A percentile compares a stretch with the other conserved stretches of the same genome.
Conservation (phyloP, 768 basidiomycete genomes). For the Omphalotus guepiniiformis region DNA sequence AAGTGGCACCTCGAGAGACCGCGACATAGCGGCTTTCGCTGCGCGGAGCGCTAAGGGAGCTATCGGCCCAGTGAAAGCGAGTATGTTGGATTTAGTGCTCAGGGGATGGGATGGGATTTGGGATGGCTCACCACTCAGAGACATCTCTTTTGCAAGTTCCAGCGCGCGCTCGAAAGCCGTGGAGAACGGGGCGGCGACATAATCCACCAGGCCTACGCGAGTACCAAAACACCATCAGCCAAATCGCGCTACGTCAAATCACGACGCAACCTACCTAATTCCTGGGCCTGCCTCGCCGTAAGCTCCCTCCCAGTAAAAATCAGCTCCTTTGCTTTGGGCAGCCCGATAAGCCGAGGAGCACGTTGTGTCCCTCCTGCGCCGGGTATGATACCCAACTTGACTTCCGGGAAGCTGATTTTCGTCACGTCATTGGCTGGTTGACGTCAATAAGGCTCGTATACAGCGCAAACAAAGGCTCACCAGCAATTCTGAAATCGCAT, state of each 20-base stretch:
- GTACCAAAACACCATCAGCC: background rate
- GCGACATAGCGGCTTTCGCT: slow-evolving; percentile 55
- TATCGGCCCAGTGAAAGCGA: slow-evolving; percentile 15
- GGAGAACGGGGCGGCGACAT: slow-evolving; percentile 37
- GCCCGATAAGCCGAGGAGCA: slow-evolving; percentile 49
- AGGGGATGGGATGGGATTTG: too few relatives aligned
- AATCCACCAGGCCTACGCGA: slow-evolving; percentile 32
- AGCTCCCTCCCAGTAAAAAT: slow-evolving; percentile 53
- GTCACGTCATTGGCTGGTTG: slow-evolving; percentile 29
- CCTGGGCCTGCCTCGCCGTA: slow-evolving; percentile 42
- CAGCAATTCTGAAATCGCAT: slow-evolving; percentile 62
- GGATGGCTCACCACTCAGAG: slow-evolving; percentile 4
- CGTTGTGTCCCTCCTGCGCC: slow-evolving; percentile 64
- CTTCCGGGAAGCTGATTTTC: slow-evolving; percentile 60
- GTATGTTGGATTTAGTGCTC: background rate
- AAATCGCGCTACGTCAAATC: slow-evolving; percentile 3
- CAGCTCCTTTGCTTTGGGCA: slow-evolving; percentile 53
- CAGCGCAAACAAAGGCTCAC: slow-evolving; percentile 26
- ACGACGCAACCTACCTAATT: slow-evolving; percentile 12
- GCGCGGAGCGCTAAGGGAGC: slow-evolving; percentile 58
- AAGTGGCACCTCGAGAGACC: slow-evolving; percentile 42
- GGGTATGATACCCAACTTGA: slow-evolving; percentile 55
- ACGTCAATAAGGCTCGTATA: background rate
- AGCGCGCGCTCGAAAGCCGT: slow-evolving; percentile 8
- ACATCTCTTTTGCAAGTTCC: slow-evolving; percentile 5